These are phyloP conservation scores for Jamesozyma lodderae DNA, from an alignment of 805 yeast species.

Conservation along the genomic window DNA sequence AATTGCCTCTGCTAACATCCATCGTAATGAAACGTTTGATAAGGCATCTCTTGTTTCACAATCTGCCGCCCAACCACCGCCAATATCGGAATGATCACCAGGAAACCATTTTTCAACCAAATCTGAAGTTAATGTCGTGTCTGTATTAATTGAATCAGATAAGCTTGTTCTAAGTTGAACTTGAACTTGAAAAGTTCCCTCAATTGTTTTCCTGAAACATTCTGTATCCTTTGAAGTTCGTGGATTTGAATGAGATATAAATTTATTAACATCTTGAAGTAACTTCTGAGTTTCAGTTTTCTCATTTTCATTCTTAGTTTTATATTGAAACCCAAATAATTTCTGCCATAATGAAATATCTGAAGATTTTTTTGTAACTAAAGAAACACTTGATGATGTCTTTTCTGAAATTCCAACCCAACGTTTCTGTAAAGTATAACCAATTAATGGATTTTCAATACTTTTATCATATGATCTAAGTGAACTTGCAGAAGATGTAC, in stretches of 20 bases:
- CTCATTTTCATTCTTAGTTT: too few relatives aligned
- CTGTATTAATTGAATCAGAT: not conserved
- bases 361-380: not conserved
- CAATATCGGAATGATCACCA: constrained; percentile 61
- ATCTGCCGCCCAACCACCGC: constrained; percentile 57
- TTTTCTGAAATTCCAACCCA: constrained; percentile 1
- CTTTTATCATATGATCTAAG: not conserved
- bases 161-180: not conserved
- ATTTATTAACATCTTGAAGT: constrained; percentile 1
- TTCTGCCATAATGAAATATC: not conserved
- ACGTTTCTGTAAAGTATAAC: not conserved
- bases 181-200: constrained; percentile 6
- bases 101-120: constrained; percentile 52
- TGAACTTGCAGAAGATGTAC: not conserved
- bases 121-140: constrained; percentile 16
- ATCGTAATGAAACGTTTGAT: constrained; percentile 46
- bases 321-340: too few relatives aligned
- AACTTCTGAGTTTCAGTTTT: too few relatives aligned
- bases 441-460: not conserved
- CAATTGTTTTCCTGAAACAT: constrained; percentile 5
- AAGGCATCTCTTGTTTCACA: constrained; percentile 31
- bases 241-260: not conserved
- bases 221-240: constrained; percentile 1
- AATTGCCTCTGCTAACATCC: constrained; percentile 51
- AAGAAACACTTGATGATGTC: not conserved